Evolutionary conservation across 208 protist genomes (phyloP).

Genomic region (Dictyostelium gargantuum): DNA sequence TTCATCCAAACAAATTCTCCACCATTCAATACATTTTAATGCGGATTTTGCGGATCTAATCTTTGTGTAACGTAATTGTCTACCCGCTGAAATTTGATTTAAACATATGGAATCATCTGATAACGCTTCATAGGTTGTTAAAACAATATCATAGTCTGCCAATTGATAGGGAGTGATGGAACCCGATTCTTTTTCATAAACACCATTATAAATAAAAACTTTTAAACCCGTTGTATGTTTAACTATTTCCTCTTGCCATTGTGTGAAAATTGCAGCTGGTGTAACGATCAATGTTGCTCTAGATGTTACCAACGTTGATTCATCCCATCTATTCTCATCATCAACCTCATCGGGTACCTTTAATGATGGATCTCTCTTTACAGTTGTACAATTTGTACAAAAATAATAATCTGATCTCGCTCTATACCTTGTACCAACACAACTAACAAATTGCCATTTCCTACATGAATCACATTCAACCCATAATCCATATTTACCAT

Average conservation of each 20-base stretch:
- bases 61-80: background rate
- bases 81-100: background rate
- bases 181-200: conserved; percentile 62
- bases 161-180: conserved; percentile 45
- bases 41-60: conserved; percentile 16
- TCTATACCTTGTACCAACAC: background rate
- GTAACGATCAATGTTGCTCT: conserved; percentile 73
- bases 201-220: conserved; percentile 55
- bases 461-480: background rate
- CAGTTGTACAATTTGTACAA: background rate
- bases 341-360: background rate
- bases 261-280: conserved; percentile 69
- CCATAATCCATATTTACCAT: background rate
- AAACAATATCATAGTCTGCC: conserved; percentile 53
- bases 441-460: background rate
- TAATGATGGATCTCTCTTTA: background rate
- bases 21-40: conserved; percentile 75
- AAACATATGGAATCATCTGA: background rate
- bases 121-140: conserved; percentile 58
- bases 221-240: conserved; percentile 53
- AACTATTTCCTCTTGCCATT: conserved; percentile 80
- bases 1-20: conserved; percentile 86
- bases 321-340: background rate
- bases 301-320: background rate
- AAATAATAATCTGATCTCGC: background rate